Conservation (phyloP, 2,329 filamentous ascomycete species). For the Alternaria metachromatica region DNA sequence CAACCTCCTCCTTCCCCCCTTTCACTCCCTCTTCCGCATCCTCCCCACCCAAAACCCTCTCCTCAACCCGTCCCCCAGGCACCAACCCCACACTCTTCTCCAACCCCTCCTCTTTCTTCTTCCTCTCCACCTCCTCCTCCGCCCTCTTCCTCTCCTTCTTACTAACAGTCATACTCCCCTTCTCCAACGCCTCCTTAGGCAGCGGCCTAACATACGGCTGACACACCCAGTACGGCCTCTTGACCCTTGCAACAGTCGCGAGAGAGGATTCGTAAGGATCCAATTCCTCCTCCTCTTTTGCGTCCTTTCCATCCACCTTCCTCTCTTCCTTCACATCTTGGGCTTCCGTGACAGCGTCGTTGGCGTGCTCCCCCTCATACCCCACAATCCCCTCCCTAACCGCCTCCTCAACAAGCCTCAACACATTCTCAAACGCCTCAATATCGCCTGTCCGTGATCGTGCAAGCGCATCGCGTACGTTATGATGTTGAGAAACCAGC, state of each 20-base stretch:
- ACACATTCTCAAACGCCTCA: constrained; percentile 75
- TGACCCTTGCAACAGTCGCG: constrained; percentile 72
- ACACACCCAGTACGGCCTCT: constrained; percentile 86
- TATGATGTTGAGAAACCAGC: constrained; percentile 78
- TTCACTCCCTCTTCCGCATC: neutral
- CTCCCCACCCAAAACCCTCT: constrained; percentile 51
- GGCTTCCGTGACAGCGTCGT: no score
- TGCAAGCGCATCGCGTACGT: constrained; percentile 85
- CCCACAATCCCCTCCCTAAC: constrained; percentile 76
- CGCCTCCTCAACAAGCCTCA: constrained; percentile 75
- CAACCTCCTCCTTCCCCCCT: constrained; percentile 21
- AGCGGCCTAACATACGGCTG: constrained; percentile 87
- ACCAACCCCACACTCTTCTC: constrained; percentile 27
- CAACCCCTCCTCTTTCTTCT: constrained; percentile 38
- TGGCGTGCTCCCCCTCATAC: constrained; percentile 56
- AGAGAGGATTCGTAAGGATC: constrained; percentile 64
- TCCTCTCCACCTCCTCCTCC: constrained; percentile 54
- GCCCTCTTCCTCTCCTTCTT: constrained; percentile 65
- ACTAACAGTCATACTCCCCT: constrained; percentile 75
- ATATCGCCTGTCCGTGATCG: constrained; percentile 73
- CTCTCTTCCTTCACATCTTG: neutral
- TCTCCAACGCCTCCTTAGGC: constrained; percentile 84
- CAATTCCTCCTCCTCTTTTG: neutral
- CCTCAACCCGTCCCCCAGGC: constrained; percentile 54
- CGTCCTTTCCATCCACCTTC: no score